Evolutionary conservation across 345 rosid genomes (phyloP).

Genomic region (Acer negundo): DNA sequence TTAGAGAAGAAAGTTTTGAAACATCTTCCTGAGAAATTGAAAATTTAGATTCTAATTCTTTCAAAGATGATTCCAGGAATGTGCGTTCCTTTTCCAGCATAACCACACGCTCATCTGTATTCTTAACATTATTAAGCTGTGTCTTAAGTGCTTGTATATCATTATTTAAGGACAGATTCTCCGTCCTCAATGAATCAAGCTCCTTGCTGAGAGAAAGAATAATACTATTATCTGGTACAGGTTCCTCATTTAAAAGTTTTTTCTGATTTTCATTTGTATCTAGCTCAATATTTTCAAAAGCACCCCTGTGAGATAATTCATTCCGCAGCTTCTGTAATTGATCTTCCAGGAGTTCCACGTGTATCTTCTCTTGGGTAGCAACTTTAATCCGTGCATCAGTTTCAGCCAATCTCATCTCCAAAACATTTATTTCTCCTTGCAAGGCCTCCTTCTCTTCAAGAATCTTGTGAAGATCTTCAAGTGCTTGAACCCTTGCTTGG

Average conservation of each 20-base stretch:
- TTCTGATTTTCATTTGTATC: conserved; percentile 23
- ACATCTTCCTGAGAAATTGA: conserved; percentile 70
- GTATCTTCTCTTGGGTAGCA: conserved; percentile 78
- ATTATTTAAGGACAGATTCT: conserved; percentile 62
- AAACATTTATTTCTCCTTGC: conserved; percentile 67
- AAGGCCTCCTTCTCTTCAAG: conserved; percentile 71
- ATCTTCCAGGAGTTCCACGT: conserved; percentile 65
- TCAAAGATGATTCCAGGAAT: conserved; percentile 62
- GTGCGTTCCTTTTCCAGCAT: conserved; percentile 67
- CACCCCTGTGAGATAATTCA: conserved; percentile 49
- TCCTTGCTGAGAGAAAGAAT: conserved; percentile 57
- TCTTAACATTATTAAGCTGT: conserved; percentile 51
- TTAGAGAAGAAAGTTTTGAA: conserved; percentile 60
- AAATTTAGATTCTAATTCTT: conserved; percentile 72
- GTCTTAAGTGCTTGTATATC: conserved; percentile 67
- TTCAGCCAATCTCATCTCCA: conserved; percentile 81
- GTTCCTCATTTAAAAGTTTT: conserved; percentile 28
- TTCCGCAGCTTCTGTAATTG: conserved; percentile 65
- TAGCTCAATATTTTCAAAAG: conserved; percentile 27
- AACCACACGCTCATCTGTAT: conserved; percentile 64
- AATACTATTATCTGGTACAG: conserved; percentile 35
- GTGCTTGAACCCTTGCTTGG: conserved; percentile 74
- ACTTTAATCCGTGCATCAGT: conserved; percentile 81
- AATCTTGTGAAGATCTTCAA: conserved; percentile 67
- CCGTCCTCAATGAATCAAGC: conserved; percentile 60